Base-by-base conservation (phyloP, 140 eudicot genomes). In the Ambrosia hybrid region DNA sequence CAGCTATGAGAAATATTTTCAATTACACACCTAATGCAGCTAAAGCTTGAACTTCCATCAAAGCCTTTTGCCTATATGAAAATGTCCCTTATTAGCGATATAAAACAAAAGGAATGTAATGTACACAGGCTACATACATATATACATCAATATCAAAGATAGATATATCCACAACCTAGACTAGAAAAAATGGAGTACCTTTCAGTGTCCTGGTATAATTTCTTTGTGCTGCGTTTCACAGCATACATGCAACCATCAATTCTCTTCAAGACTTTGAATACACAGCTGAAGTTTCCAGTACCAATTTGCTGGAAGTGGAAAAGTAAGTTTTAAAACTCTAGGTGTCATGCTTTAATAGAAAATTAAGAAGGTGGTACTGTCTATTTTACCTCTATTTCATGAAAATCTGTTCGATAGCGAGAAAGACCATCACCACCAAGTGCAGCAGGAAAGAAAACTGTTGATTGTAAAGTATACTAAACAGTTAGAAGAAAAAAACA, bases 21-120 rank as follows among this genome's bases (percentile, higher is more conserved):
- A 21, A 68, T 39, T 67, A 69, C 92, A 64, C 78, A 92, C 98
- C 96, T 87, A 89, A 70, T 71, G 98, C 92, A 56, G 95, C 95
- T 81, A 92, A 71, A 65, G 98, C 92, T 82, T 92, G 98, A 78
- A 92, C 98, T 78, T 92, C 98, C 98, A 92, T 92, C 78, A 92
- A 76, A 73, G 98, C 98, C 82, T 92, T 92, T 68, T 85, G 86
- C 89, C 98, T 92, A 85, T 37, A 74, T 8, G 48, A 57, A 16
- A 30, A 10, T 68, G 68, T 10, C 65, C 72, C 51, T 77, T 77
- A 59, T 65, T 59, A 67, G 75, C 53, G 68, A 59, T 34, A 58
- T 4, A 67, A 9, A 66, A 21, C 26, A 21, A 21, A 21, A 21
- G 26, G 26, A 21, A 21, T 21, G 26, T 21, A 9, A 6, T 9